phyloP scores from a whole-genome alignment of 1,284 basidiomycete species.

The Gymnopus androsaceus region DNA sequence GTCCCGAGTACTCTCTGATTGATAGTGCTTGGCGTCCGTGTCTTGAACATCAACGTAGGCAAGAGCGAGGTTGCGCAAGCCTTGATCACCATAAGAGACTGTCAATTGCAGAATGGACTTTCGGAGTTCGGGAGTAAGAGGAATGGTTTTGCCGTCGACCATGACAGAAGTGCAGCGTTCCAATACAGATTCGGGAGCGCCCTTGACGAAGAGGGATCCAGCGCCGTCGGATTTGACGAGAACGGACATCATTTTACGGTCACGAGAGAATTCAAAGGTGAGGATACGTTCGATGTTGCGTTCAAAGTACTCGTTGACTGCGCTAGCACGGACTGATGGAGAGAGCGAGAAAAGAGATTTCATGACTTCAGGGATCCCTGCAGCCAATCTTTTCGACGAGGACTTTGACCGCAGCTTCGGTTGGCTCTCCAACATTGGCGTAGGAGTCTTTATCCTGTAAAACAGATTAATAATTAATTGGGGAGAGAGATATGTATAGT shows the following conservation, averaged over 20 bases:
- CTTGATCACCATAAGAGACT: slow-evolving; percentile 74
- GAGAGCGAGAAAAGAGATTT: slow-evolving; percentile 62
- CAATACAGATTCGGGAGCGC: slow-evolving; percentile 93
- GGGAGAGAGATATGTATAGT: not conserved
- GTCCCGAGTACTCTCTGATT: slow-evolving; percentile 74
- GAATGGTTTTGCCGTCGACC: slow-evolving; percentile 65
- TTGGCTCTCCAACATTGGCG: slow-evolving; percentile 92
- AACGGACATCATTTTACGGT: slow-evolving; percentile 99
- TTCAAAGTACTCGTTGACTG: slow-evolving; percentile 84
- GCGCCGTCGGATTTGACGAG: slow-evolving; percentile 66
- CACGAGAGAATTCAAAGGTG: slow-evolving; percentile 96
- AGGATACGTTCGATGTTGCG: slow-evolving; percentile 75
- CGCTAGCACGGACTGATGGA: slow-evolving; percentile 70
- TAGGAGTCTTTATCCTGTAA: slow-evolving; percentile 78
- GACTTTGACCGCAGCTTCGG: slow-evolving; percentile 92
- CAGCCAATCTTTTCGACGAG: slow-evolving; percentile 89
- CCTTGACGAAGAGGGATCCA: slow-evolving; percentile 86
- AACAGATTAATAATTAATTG: not conserved
- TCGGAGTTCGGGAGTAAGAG: slow-evolving; percentile 66
- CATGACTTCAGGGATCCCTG: slow-evolving; percentile 50
- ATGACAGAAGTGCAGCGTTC: slow-evolving; percentile 83
- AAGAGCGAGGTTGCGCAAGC: slow-evolving; percentile 89
- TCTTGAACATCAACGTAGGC: slow-evolving; percentile 85
- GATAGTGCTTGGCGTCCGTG: slow-evolving; percentile 78
- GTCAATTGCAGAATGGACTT: slow-evolving; percentile 67